Conservation (phyloP, 2,329 filamentous ascomycete genomes). For the Mycosphaerelloides madeirae region DNA sequence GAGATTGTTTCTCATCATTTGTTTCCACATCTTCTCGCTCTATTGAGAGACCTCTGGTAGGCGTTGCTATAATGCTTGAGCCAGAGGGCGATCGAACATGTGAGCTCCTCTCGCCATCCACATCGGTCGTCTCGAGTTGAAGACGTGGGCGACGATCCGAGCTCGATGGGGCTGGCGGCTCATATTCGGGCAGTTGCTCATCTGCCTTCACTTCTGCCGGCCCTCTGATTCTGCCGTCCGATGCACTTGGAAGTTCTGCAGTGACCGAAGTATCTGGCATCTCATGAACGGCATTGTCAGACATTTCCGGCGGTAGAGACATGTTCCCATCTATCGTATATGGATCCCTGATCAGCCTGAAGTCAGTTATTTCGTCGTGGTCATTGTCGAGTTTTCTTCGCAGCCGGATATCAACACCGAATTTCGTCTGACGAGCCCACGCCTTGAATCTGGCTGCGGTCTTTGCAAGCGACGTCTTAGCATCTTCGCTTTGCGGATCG, state of each 20-base stretch:
- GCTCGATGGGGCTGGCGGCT: not conserved
- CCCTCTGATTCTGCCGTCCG: not conserved
- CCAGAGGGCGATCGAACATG: conserved; percentile 2
- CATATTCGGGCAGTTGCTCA: conserved; percentile 7
- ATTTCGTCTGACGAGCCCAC: conserved; percentile 15
- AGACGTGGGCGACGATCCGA: not conserved
- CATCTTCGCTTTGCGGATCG: conserved; percentile 5
- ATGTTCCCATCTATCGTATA: not conserved
- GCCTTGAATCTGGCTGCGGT: conserved; percentile 17
- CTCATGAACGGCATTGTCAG: conserved; percentile 9
- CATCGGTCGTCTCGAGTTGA: not conserved
- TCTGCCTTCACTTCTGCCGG: not conserved
- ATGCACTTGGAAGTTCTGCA: conserved; percentile 5
- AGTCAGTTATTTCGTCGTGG: conserved; percentile 14
- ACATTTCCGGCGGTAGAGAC: conserved; percentile 2
- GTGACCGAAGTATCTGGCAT: conserved; percentile 5
- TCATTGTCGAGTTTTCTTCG: conserved; percentile 9
- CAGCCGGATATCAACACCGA: conserved; percentile 14
- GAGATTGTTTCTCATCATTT: not conserved
- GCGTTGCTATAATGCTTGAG: conserved; percentile 6
- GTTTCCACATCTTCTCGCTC: not conserved
- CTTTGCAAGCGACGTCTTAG: conserved; percentile 8
- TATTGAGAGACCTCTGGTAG: conserved; percentile 1
- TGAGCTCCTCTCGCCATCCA: not conserved
- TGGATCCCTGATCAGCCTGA: conserved; percentile 5